A percentile compares a stretch with the other conserved stretches of the same genome.
Evolutionary conservation across 2,329 filamentous ascomycete genomes (phyloP).

Genomic region (Calonectria leucothoes): DNA sequence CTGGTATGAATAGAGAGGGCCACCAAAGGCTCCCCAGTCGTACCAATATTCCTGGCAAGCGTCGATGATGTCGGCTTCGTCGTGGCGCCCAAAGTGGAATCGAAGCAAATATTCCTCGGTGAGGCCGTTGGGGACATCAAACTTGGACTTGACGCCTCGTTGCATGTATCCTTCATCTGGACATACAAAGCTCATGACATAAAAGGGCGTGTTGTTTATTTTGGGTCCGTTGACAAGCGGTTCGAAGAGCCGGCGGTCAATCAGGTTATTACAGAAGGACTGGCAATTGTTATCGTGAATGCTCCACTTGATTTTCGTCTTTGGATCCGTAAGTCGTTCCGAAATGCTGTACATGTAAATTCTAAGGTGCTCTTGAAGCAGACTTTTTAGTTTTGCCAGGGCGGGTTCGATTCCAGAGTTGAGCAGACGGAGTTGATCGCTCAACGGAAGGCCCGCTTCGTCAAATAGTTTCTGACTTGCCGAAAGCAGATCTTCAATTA

Average conservation of each 20-base stretch:
- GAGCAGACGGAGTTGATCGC: neutral
- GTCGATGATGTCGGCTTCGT: slow-evolving; percentile 57
- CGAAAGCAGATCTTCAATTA: neutral
- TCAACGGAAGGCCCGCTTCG: neutral
- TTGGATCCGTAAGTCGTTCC: neutral
- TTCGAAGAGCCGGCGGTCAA: neutral
- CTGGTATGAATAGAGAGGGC: slow-evolving; percentile 53
- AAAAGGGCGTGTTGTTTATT: neutral
- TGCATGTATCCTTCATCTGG: neutral
- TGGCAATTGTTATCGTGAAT: neutral
- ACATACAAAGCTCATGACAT: neutral
- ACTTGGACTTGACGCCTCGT: neutral
- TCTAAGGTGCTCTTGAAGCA: neutral
- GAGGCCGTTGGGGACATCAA: neutral
- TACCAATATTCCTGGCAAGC: slow-evolving; percentile 58
- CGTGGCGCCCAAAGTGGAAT: slow-evolving; percentile 45
- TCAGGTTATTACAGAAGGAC: neutral
- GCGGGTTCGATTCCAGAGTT: neutral
- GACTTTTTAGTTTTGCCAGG: neutral
- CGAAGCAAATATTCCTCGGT: neutral
- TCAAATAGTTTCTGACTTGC: neutral
- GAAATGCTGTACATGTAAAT: neutral
- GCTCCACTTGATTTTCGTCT: neutral
- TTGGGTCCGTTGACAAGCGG: neutral
- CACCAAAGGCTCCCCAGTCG: slow-evolving; percentile 56